Evolutionary conservation across 176 grass and related monocot genomes (phyloP).

Genomic region (Triticum dicoccoides): DNA sequence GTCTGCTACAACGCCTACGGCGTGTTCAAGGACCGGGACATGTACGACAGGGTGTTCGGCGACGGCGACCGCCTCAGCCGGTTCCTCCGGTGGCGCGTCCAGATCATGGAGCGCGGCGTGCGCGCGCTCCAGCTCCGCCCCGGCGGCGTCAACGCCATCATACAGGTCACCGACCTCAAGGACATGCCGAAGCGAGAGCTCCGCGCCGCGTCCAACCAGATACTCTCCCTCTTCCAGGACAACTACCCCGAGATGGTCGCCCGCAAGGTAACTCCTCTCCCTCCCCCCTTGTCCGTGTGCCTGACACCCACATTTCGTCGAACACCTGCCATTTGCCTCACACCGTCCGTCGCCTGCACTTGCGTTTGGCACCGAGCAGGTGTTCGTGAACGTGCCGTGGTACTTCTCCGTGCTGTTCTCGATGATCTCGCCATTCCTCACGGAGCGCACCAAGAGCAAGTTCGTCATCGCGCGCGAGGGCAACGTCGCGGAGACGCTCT

Average conservation of each 20-base stretch:
- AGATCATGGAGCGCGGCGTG: slow-evolving; percentile 93
- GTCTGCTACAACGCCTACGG: slow-evolving; percentile 97
- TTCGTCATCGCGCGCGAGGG: slow-evolving; percentile 93
- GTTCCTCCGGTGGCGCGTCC: slow-evolving; percentile 94
- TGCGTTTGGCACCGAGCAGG: slow-evolving; percentile 22
- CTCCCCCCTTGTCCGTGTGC: no score
- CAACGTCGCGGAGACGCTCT: slow-evolving; percentile 92
- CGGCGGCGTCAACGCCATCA: slow-evolving; percentile 85
- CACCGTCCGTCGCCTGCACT: background rate
- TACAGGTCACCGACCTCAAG: slow-evolving; percentile 93
- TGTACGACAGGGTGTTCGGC: slow-evolving; percentile 79
- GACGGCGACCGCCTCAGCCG: slow-evolving; percentile 69
- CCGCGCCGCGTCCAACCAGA: slow-evolving; percentile 78
- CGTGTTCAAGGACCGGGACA: slow-evolving; percentile 70
- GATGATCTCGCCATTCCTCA: slow-evolving; percentile 90
- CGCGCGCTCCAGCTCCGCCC: slow-evolving; percentile 75
- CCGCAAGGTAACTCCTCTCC: slow-evolving; percentile 50
- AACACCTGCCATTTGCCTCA: background rate
- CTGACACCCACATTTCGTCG: background rate
- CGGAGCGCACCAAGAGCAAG: slow-evolving; percentile 98
- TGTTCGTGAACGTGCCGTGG: slow-evolving; percentile 97
- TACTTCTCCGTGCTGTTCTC: slow-evolving; percentile 91
- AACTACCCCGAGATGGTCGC: slow-evolving; percentile 98
- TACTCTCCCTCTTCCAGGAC: slow-evolving; percentile 93
- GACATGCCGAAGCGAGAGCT: slow-evolving; percentile 97